Evolutionary conservation across 148 eudicot species (phyloP), one percentile per base, ranked within the genome.

Genomic region (Cornus florida): DNA sequence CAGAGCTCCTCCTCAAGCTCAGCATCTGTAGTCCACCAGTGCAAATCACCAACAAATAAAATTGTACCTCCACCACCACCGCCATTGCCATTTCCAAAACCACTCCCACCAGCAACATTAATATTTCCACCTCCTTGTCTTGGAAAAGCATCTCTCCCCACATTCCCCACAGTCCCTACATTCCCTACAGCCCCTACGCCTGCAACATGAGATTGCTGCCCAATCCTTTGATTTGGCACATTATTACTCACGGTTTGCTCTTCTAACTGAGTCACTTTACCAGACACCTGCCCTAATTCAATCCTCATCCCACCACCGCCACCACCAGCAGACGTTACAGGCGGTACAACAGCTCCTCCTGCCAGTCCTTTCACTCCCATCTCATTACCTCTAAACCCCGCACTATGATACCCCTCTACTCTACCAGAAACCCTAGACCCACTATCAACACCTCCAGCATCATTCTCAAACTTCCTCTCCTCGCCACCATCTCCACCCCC

Each of bases 11-110:
- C 56, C 81, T 94, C 95, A 16, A 94, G 87, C 74, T 94, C 97
- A 4, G 91, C 89, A 90, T 94, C 98, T 0, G 98, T 94, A 19
- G 98, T 94, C 98, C 98, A 94, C 98, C 98, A 94, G 81, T 94
- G 97, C 84, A 94, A 80, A 72, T 94, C 97, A 24, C 98, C 98
- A 66, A 94, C 98, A 88, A 91, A 94, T 62, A 93, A 86, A 38
- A 91, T 82, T 11, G 93, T 86, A 56, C 90, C 86, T 24, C 91
- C 89, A 39, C 84, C 87, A 9, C 88, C 90, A 4, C 78, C 86
- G 3, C 82, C 88, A 3, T 75, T 75, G 1, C 79, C 84, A 59
- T 60, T 74, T 28, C 79, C 84, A 77, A 69, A 79, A 60, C 72
- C 79, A 59, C 75, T 83, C 35, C 86, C 88, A 75, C 81, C 91